Conservation (phyloP, 1,139 yeast genomes). For the Hyphopichia buzzinii region DNA sequence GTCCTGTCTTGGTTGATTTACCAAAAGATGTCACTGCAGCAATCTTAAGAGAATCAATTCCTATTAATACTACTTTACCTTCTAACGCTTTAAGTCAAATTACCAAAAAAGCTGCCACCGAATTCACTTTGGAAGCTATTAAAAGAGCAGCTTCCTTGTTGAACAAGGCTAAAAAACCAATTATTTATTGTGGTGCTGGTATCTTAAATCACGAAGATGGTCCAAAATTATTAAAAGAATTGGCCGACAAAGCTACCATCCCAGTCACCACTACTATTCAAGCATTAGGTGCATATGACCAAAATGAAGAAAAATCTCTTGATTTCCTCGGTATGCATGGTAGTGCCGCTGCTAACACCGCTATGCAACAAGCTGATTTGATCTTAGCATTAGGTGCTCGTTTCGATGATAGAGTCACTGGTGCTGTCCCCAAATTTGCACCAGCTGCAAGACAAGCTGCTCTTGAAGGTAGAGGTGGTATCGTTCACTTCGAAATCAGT, state of each 20-base stretch:
- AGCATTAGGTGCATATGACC: constrained; percentile 93
- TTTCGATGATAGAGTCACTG: constrained; percentile 97
- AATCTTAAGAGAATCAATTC: constrained; percentile 80
- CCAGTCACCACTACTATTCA: constrained; percentile 96
- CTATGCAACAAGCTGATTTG: constrained; percentile 90
- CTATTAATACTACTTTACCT: constrained; percentile 81
- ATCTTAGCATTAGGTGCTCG: constrained; percentile 95
- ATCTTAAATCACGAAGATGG: constrained; percentile 78
- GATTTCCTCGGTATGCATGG: constrained; percentile 99
- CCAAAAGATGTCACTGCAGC: constrained; percentile 98
- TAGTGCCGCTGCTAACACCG: constrained; percentile 88
- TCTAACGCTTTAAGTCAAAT: constrained; percentile 71
- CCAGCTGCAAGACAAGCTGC: constrained; percentile 93
- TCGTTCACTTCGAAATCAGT: constrained; percentile 90
- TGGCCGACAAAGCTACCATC: constrained; percentile 85
- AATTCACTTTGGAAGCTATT: constrained; percentile 74
- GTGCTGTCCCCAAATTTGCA: constrained; percentile 82
- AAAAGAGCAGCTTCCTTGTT: constrained; percentile 74
- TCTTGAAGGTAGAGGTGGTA: constrained; percentile 86
- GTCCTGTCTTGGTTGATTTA: constrained; percentile 95
- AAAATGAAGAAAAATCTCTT: constrained; percentile 82
- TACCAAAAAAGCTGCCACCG: constrained; percentile 70
- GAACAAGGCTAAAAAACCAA: constrained; percentile 82
- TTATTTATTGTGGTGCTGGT: constrained; percentile 92
- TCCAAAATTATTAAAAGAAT: constrained; percentile 72